Conservation (phyloP, 2,329 filamentous ascomycete genomes). For the Elsinoe arachidis region DNA sequence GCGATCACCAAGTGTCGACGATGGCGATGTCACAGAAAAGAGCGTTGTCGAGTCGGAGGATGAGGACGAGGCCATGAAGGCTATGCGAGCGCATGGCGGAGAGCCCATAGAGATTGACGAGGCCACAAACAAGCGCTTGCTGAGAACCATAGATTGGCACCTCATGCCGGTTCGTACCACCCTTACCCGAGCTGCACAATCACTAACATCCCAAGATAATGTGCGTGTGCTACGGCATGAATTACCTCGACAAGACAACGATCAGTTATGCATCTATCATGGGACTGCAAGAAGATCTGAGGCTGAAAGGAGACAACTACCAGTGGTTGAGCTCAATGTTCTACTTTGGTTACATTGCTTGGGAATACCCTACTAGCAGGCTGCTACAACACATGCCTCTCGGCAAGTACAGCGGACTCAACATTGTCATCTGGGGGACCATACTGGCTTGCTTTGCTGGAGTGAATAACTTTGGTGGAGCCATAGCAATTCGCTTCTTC, state of each 20-base stretch:
- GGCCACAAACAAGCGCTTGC: constrained; percentile 48
- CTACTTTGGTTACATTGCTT: constrained; percentile 48
- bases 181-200: constrained; percentile 54
- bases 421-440: constrained; percentile 55
- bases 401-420: constrained; percentile 57
- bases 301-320: constrained; percentile 42
- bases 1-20: neutral
- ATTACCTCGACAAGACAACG: constrained; percentile 34
- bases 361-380: constrained; percentile 58
- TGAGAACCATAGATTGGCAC: constrained; percentile 55
- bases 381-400: constrained; percentile 56
- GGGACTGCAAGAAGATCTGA: constrained; percentile 39
- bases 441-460: constrained; percentile 56
- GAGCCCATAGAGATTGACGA: constrained; percentile 47
- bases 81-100: constrained; percentile 39
- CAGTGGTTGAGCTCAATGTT: constrained; percentile 45
- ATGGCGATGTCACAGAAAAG: constrained; percentile 1
- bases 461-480: constrained; percentile 50
- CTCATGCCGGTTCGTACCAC: constrained; percentile 46
- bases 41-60: constrained; percentile 38
- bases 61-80: constrained; percentile 54
- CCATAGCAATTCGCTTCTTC: constrained; percentile 58
- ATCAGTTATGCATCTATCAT: constrained; percentile 46
- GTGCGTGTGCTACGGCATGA: constrained; percentile 50
- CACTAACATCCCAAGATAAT: constrained; percentile 52